Evolutionary conservation across 306 rosid genomes (phyloP).

Genomic region (Hippophae rhamnoides): DNA sequence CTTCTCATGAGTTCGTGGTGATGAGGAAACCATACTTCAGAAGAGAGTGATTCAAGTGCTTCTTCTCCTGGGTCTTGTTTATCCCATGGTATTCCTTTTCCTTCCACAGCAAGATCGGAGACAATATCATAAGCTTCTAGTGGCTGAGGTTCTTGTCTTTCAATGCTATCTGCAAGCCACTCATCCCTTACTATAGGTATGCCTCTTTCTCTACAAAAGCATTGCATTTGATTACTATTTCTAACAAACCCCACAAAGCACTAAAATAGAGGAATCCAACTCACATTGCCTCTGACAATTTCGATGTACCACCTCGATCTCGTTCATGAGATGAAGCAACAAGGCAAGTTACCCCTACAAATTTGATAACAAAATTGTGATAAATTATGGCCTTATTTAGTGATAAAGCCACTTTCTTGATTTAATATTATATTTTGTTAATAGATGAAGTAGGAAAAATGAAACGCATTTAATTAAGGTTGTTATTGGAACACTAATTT

Average conservation of each 20-base stretch:
- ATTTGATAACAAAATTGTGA: not conserved
- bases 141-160: conserved; percentile 76
- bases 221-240: not conserved
- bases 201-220: conserved; percentile 48
- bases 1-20: not conserved
- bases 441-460: too few relatives aligned
- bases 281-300: conserved; percentile 64
- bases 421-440: too few relatives aligned
- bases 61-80: conserved; percentile 72
- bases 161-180: conserved; percentile 64
- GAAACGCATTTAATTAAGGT: too few relatives aligned
- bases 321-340: conserved; percentile 57
- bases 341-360: conserved; percentile 56
- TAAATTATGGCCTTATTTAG: too few relatives aligned
- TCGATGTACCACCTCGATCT: conserved; percentile 58
- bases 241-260: not conserved
- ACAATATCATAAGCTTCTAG: conserved; percentile 66
- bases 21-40: conserved; percentile 37
- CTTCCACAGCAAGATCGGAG: conserved; percentile 57
- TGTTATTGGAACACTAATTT: too few relatives aligned
- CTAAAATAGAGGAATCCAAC: not conserved
- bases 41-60: conserved; percentile 59
- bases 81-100: conserved; percentile 76
- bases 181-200: conserved; percentile 58
- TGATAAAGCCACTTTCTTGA: too few relatives aligned